Conservation (phyloP, 2,329 filamentous ascomycete species). For the Proliferodiscus dingleyae region DNA sequence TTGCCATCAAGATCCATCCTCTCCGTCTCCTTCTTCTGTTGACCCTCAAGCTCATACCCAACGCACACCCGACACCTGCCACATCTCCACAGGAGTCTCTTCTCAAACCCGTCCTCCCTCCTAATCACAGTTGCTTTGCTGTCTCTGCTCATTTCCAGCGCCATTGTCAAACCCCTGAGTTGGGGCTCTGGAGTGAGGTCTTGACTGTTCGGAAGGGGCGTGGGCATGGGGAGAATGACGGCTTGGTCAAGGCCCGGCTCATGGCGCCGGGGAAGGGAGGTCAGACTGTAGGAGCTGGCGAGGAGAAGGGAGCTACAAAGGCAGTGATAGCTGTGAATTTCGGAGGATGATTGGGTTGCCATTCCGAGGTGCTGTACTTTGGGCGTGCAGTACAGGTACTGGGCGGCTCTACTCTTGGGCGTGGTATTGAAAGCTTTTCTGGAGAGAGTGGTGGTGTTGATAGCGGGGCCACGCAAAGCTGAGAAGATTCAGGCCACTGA, state of each 20-base stretch:
- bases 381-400: background rate
- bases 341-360: slow-evolving; percentile 10
- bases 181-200: background rate
- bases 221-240: slow-evolving; percentile 51
- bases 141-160: slow-evolving; percentile 45
- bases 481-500: no score
- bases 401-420: background rate
- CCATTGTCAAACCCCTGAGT: slow-evolving; percentile 39
- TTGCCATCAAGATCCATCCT: slow-evolving; percentile 23
- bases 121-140: slow-evolving; percentile 46
- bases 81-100: slow-evolving; percentile 54
- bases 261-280: slow-evolving; percentile 46
- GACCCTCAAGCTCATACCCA: slow-evolving; percentile 52
- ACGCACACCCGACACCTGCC: slow-evolving; percentile 55
- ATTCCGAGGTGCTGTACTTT: slow-evolving; percentile 1
- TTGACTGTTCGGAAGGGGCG: slow-evolving; percentile 17
- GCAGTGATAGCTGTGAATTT: slow-evolving; percentile 55
- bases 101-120: slow-evolving; percentile 62
- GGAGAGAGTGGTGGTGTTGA: no score
- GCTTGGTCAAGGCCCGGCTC: slow-evolving; percentile 42
- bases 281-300: slow-evolving; percentile 50
- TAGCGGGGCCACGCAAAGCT: slow-evolving; percentile 3
- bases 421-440: no score
- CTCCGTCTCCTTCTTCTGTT: slow-evolving; percentile 6
- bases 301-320: slow-evolving; percentile 62